These are phyloP conservation scores for Chaetomidium leptoderma DNA, from an alignment of 495 filamentous ascomycete genomes.

Conservation along the genomic window DNA sequence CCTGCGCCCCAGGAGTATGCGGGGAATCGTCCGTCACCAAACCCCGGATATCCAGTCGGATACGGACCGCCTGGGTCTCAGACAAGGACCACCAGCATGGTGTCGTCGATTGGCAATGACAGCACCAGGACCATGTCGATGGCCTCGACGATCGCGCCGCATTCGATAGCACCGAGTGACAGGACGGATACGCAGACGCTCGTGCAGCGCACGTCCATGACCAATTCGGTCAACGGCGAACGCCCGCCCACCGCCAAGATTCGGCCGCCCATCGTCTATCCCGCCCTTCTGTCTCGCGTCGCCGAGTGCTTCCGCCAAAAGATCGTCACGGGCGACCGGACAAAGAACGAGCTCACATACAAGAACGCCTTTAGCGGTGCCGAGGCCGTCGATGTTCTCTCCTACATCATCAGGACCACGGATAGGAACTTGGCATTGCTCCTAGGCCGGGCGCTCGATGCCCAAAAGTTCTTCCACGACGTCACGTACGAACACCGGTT, in stretches of 20 bases:
- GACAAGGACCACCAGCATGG: conserved; percentile 52
- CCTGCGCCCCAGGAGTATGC: conserved; percentile 19
- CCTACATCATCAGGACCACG: conserved; percentile 91
- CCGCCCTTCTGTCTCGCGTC: conserved; percentile 84
- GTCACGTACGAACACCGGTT: conserved; percentile 96
- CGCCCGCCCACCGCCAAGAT: conserved; percentile 50
- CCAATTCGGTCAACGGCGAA: conserved; percentile 46
- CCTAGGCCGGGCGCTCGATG: conserved; percentile 89
- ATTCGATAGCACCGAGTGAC: conserved; percentile 35
- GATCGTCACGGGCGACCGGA: conserved; percentile 74
- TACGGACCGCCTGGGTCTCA: conserved; percentile 39
- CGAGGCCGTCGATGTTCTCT: conserved; percentile 92
- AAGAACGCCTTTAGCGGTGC: conserved; percentile 92
- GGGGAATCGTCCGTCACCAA: conserved; percentile 12
- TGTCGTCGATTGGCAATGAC: conserved; percentile 41
- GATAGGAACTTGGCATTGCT: conserved; percentile 93
- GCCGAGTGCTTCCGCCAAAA: conserved; percentile 86
- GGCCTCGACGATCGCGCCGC: conserved; percentile 58
- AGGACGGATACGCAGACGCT: conserved; percentile 40
- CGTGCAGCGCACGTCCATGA: conserved; percentile 42
- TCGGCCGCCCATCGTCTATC: conserved; percentile 78
- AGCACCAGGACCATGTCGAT: conserved; percentile 72
- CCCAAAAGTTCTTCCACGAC: conserved; percentile 99
- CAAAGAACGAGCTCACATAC: conserved; percentile 96
- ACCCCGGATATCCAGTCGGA: conserved; percentile 21